A percentile compares a stretch with the other conserved stretches of the same genome.
Evolutionary conservation across 169 alveolate genomes (phyloP).

Genomic region (Toxoplasma gondii): DNA sequence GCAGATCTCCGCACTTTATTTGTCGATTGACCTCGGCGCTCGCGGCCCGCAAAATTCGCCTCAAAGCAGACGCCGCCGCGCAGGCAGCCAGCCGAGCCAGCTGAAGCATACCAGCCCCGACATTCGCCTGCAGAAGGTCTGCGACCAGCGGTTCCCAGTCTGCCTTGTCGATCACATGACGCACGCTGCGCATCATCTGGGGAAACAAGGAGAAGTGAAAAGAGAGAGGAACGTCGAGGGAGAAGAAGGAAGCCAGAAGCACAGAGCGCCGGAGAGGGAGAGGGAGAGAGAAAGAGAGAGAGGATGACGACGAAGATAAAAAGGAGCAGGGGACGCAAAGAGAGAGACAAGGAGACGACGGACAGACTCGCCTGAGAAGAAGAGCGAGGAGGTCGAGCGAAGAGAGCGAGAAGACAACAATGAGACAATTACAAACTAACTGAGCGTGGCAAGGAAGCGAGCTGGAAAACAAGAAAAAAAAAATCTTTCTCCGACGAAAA

Average conservation of each 20-base stretch:
- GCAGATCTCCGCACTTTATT: conserved; percentile 37
- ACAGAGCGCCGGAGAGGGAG: not conserved
- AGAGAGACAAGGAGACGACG: too few species aligned
- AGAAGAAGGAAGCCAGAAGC: not conserved
- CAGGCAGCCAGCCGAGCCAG: conserved; percentile 82
- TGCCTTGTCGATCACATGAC: conserved; percentile 85
- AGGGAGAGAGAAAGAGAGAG: not conserved
- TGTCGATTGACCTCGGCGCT: conserved; percentile 76
- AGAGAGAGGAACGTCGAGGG: too few species aligned
- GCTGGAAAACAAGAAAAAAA: too few species aligned
- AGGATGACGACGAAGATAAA: too few species aligned
- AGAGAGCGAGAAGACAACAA: too few species aligned
- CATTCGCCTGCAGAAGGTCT: conserved; percentile 85
- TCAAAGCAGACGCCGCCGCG: conserved; percentile 85
- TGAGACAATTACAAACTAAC: too few species aligned
- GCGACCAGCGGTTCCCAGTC: conserved; percentile 91
- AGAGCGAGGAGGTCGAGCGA: too few species aligned
- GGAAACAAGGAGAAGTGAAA: not conserved
- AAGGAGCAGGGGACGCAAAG: too few species aligned
- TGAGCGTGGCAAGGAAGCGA: too few species aligned
- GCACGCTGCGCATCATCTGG: conserved; percentile 89
- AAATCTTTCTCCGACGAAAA: too few species aligned
- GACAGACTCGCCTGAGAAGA: too few species aligned
- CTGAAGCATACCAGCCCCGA: conserved; percentile 82
- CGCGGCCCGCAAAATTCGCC: conserved; percentile 84